Percentiles rank a stretch among this genome's conserved stretches.
phyloP scores from a whole-genome alignment of 306 rosid genomes.

The Quercus parvula region DNA sequence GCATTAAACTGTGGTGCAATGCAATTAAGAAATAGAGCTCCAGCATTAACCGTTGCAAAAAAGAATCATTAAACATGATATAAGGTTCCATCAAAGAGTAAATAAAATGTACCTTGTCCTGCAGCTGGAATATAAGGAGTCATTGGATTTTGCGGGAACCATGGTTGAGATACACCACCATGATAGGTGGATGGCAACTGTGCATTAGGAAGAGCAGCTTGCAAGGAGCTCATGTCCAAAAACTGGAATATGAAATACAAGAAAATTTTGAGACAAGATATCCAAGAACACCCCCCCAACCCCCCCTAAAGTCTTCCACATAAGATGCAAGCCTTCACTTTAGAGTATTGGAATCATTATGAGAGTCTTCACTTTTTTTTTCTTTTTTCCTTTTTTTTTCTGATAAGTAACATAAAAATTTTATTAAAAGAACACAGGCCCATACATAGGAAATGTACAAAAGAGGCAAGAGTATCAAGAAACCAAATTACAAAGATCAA shows the following conservation, averaged over 20 bases:
- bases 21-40: not conserved
- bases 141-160: slow-evolving; percentile 63
- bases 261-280: slow-evolving; percentile 2
- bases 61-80: not conserved
- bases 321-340: not conserved
- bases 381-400: no score
- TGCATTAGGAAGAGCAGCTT: slow-evolving; percentile 64
- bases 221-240: slow-evolving; percentile 71
- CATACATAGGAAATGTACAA: no score
- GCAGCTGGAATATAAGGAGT: slow-evolving; percentile 52
- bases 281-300: not conserved
- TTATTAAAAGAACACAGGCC: no score
- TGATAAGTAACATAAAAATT: no score
- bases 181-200: slow-evolving; percentile 52
- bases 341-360: no score
- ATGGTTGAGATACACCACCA: slow-evolving; percentile 58
- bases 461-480: no score
- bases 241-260: slow-evolving; percentile 45
- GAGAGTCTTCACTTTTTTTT: no score
- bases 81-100: slow-evolving; percentile 7
- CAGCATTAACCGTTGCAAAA: not conserved
- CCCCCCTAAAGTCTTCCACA: not conserved
- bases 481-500: no score
- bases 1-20: slow-evolving; percentile 9
- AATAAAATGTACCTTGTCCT: slow-evolving; percentile 58